phyloP scores from a whole-genome alignment of 352 stramenopile species.

The Ophiocytium majus region DNA sequence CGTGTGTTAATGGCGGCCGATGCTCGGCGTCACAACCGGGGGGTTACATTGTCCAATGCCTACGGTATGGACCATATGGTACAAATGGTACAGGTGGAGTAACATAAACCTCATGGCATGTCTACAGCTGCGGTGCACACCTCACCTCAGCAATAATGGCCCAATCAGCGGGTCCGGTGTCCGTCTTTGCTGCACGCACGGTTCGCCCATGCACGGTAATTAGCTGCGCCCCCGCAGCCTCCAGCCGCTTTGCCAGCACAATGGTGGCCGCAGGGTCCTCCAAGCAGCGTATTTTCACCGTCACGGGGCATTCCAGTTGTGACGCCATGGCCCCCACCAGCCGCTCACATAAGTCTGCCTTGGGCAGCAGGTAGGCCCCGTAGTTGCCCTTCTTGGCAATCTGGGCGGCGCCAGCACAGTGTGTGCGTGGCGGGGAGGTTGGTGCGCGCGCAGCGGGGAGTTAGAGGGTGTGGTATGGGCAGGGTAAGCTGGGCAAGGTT shows the following conservation, averaged over 20 bases:
- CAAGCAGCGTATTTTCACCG: slow-evolving; percentile 83
- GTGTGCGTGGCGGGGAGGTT: too few relatives aligned
- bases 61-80: too few relatives aligned
- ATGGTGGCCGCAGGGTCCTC: slow-evolving; percentile 77
- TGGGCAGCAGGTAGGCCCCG: slow-evolving; percentile 37
- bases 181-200: slow-evolving; percentile 35
- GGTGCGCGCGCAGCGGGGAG: background rate
- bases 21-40: too few relatives aligned
- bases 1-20: too few relatives aligned
- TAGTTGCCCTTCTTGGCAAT: slow-evolving; percentile 53
- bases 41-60: too few relatives aligned
- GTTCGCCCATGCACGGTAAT: slow-evolving; percentile 61
- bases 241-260: slow-evolving; percentile 75
- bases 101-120: too few relatives aligned
- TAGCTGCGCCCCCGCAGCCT: slow-evolving; percentile 73
- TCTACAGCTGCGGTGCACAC: too few relatives aligned
- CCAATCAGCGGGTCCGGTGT: slow-evolving; percentile 38
- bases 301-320: slow-evolving; percentile 62
- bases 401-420: background rate
- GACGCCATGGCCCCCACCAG: slow-evolving; percentile 38
- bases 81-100: too few relatives aligned
- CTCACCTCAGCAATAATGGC: slow-evolving; percentile 43
- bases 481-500: background rate
- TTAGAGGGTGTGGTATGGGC: background rate
- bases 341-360: slow-evolving; percentile 28